These are phyloP conservation scores for Penicillium sp. DNA, from an alignment of 2,329 filamentous ascomycete genomes.

Conservation along the genomic window DNA sequence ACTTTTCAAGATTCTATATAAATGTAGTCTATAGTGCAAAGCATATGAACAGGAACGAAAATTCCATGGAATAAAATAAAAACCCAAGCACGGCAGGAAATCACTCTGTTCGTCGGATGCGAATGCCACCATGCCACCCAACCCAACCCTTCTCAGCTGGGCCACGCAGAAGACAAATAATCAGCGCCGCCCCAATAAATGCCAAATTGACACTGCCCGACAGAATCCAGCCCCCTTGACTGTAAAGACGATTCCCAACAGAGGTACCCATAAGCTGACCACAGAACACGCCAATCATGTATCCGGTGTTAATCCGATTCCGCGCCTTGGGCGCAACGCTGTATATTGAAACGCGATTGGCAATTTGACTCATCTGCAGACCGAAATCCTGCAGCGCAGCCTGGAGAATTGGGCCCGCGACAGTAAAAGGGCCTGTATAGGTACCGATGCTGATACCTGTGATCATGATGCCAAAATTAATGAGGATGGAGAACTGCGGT, in stretches of 20 bases:
- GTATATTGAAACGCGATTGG: constrained; percentile 69
- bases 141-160: constrained; percentile 60
- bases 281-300: constrained; percentile 74
- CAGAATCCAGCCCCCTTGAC: constrained; percentile 56
- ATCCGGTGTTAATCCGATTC: constrained; percentile 77
- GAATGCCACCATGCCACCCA: constrained; percentile 61
- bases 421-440: constrained; percentile 62
- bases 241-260: constrained; percentile 59
- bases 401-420: constrained; percentile 72
- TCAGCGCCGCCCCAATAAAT: constrained; percentile 51
- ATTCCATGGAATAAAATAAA: neutral
- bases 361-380: constrained; percentile 68
- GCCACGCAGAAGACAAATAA: constrained; percentile 51
- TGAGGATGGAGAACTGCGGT: constrained; percentile 65
- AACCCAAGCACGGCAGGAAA: neutral
- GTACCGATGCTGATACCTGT: constrained; percentile 67
- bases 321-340: constrained; percentile 67
- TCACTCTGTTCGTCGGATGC: constrained; percentile 33
- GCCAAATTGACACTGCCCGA: constrained; percentile 59
- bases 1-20: neutral
- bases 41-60: neutral
- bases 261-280: constrained; percentile 72
- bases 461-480: constrained; percentile 61
- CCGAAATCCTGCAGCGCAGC: constrained; percentile 71
- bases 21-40: neutral